phyloP scores from a whole-genome alignment of 1,139 yeast species.

The Pichia norvegensis region DNA sequence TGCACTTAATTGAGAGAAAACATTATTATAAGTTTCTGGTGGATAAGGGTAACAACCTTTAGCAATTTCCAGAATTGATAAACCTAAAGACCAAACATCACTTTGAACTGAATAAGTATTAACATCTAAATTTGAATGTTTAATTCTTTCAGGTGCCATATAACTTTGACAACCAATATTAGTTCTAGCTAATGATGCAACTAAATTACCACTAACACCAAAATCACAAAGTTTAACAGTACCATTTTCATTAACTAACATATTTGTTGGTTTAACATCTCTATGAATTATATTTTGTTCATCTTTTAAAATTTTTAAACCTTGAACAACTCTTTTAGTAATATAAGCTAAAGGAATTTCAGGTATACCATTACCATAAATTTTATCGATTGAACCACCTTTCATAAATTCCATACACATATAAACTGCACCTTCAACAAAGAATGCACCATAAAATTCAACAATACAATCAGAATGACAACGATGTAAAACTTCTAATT shows the following conservation, averaged over 20 bases:
- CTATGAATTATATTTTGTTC: slow-evolving; percentile 89
- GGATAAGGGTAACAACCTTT: slow-evolving; percentile 93
- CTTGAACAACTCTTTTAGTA: slow-evolving; percentile 73
- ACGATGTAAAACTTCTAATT: slow-evolving; percentile 83
- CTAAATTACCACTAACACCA: slow-evolving; percentile 93
- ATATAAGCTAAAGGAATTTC: slow-evolving; percentile 78
- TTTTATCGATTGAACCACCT: slow-evolving; percentile 88
- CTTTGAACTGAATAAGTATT: slow-evolving; percentile 87
- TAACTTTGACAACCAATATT: slow-evolving; percentile 97
- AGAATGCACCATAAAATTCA: slow-evolving; percentile 94
- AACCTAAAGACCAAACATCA: slow-evolving; percentile 93
- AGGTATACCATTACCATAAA: slow-evolving; percentile 63
- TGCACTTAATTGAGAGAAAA: slow-evolving; percentile 88
- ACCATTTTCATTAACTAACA: slow-evolving; percentile 72
- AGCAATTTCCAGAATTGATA: slow-evolving; percentile 82
- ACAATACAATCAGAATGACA: slow-evolving; percentile 87
- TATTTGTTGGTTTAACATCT: slow-evolving; percentile 96
- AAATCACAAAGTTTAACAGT: slow-evolving; percentile 90
- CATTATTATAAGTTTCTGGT: slow-evolving; percentile 82
- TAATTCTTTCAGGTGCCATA: slow-evolving; percentile 98
- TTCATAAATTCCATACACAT: slow-evolving; percentile 99
- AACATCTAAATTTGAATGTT: slow-evolving; percentile 54
- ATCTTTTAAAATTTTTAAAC: slow-evolving; percentile 78
- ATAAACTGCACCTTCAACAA: slow-evolving; percentile 95
- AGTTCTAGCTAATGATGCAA: slow-evolving; percentile 91